Conservation (phyloP, 2,329 filamentous ascomycete species). For the Thielaviopsis ethacetica region DNA sequence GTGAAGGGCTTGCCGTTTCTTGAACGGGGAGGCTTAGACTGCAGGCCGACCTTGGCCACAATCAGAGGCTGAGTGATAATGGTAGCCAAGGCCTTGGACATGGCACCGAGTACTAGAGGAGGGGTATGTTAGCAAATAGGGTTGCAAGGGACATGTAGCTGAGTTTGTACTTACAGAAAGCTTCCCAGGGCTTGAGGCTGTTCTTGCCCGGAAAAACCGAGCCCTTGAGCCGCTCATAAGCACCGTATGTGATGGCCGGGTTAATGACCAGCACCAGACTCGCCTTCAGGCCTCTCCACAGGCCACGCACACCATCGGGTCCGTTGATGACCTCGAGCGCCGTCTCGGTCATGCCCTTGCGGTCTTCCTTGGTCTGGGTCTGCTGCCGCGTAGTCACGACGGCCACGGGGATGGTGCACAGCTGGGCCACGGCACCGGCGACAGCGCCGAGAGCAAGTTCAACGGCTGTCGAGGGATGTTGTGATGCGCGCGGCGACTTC, state of each 20-base stretch:
- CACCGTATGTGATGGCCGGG: slow-evolving; percentile 92
- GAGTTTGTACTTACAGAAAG: slow-evolving; percentile 55
- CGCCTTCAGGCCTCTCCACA: slow-evolving; percentile 92
- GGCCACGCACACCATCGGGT: slow-evolving; percentile 72
- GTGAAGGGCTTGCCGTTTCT: slow-evolving; percentile 85
- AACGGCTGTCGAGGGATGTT: slow-evolving; percentile 56
- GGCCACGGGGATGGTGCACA: slow-evolving; percentile 92
- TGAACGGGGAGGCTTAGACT: slow-evolving; percentile 75
- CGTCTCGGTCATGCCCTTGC: slow-evolving; percentile 75
- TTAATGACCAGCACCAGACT: slow-evolving; percentile 92
- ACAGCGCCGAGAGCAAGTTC: slow-evolving; percentile 76
- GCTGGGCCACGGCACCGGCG: slow-evolving; percentile 77
- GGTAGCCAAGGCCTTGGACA: slow-evolving; percentile 86
- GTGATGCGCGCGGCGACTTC: slow-evolving; percentile 32
- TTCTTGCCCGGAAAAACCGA: slow-evolving; percentile 61
- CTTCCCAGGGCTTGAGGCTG: slow-evolving; percentile 66
- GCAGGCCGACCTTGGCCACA: slow-evolving; percentile 90
- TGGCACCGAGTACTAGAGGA: slow-evolving; percentile 63
- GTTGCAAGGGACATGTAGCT: not conserved
- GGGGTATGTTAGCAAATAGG: not conserved
- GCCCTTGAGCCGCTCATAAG: slow-evolving; percentile 77
- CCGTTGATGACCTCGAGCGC: slow-evolving; percentile 77
- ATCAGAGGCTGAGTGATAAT: slow-evolving; percentile 89
- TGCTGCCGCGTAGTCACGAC: slow-evolving; percentile 94
- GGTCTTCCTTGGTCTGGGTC: slow-evolving; percentile 69